A percentile compares a stretch with the other conserved stretches of the same genome.
Evolutionary conservation across 148 eudicot species (phyloP).

Genomic region (Mesembryanthemum crystallinum): DNA sequence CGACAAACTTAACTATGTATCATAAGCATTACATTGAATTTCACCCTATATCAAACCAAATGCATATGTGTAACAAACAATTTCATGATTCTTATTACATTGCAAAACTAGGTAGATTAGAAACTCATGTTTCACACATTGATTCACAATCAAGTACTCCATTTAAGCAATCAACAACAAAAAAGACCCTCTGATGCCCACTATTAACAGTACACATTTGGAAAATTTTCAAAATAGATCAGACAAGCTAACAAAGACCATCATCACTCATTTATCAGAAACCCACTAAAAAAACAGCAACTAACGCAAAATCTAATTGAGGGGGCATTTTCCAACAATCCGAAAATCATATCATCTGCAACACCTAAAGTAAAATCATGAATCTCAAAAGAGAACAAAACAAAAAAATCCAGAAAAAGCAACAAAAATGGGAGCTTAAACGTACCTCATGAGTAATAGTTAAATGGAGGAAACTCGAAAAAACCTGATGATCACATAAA

Average conservation of each 20-base stretch:
- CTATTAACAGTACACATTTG: too few relatives aligned
- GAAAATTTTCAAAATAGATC: background rate
- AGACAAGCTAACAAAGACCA: background rate
- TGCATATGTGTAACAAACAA: background rate
- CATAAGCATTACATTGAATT: background rate
- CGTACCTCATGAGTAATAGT: slow-evolving; percentile 26
- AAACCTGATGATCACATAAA: slow-evolving; percentile 16
- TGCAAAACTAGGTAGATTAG: background rate
- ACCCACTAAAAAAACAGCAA: background rate
- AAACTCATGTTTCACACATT: too few relatives aligned
- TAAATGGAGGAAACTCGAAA: background rate
- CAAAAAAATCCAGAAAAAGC: background rate
- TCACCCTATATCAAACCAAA: background rate
- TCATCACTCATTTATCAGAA: background rate
- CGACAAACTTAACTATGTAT: background rate
- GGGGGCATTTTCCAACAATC: background rate
- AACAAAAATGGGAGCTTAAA: background rate
- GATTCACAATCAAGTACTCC: background rate
- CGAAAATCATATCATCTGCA: background rate
- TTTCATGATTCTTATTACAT: background rate
- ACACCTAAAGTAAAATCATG: background rate
- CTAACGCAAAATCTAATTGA: background rate
- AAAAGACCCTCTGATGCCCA: background rate
- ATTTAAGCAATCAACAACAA: background rate
- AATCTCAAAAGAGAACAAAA: background rate